Conservation (phyloP, 192 early-diverging fungal species). For the Coemansia sp. region DNA sequence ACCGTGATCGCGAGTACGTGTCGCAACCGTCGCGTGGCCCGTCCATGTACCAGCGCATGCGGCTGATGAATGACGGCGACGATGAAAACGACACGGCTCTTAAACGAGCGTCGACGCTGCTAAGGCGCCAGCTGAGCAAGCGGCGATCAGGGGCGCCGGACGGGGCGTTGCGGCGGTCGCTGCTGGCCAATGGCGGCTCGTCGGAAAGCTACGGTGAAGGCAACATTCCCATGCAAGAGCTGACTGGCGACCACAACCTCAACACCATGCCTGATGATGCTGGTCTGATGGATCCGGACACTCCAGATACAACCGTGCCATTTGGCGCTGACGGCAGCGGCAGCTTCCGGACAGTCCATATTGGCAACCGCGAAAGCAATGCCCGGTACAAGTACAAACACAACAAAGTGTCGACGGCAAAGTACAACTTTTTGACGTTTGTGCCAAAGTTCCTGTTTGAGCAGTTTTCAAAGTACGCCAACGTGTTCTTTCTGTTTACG, state of each 20-base stretch:
- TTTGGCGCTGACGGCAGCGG: conserved; percentile 32
- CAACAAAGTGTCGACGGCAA: conserved; percentile 92
- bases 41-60: conserved; percentile 52
- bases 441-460: conserved; percentile 93
- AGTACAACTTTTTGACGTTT: conserved; percentile 94
- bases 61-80: conserved; percentile 42
- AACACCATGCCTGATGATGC: conserved; percentile 3
- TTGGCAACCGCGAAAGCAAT: conserved; percentile 84
- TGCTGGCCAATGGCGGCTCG: conserved; percentile 22
- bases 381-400: conserved; percentile 77
- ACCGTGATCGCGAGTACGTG: conserved; percentile 41
- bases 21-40: conserved; percentile 47
- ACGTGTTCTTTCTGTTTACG: conserved; percentile 98
- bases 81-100: conserved; percentile 43
- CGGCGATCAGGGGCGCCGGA: conserved; percentile 36
- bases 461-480: conserved; percentile 98
- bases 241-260: conserved; percentile 10
- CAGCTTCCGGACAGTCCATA: conserved; percentile 75
- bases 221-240: conserved; percentile 31
- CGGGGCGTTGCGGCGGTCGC: conserved; percentile 27
- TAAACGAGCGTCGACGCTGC: conserved; percentile 30
- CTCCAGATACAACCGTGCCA: conserved; percentile 9
- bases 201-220: conserved; percentile 15
- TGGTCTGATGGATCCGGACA: conserved; percentile 1
- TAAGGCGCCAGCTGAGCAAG: conserved; percentile 50